Percentiles rank a stretch among this genome's conserved stretches.
Evolutionary conservation across 768 basidiomycete genomes (phyloP).

Genomic region (Megacollybia marginata): DNA sequence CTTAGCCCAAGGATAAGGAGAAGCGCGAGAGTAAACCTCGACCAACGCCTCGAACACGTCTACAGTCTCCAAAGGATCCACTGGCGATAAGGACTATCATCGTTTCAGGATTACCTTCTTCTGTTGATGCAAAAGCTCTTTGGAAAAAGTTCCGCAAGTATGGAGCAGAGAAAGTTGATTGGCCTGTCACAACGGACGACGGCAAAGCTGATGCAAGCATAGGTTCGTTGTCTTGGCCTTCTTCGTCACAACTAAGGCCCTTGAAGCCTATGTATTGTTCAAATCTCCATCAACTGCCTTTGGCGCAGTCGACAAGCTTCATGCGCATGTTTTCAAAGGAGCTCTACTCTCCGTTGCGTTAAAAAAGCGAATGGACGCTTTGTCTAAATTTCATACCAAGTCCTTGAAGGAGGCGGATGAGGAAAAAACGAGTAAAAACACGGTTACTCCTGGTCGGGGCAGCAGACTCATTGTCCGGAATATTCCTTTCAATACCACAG

Average conservation of each 20-base stretch:
- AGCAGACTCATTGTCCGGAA: conserved; percentile 89
- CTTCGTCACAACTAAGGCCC: neutral
- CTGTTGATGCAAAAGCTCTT: conserved; percentile 55
- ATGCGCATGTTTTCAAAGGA: conserved; percentile 92
- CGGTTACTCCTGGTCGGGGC: conserved; percentile 54
- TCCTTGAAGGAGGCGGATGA: conserved; percentile 8
- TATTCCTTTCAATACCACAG: conserved; percentile 75
- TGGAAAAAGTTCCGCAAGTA: conserved; percentile 89
- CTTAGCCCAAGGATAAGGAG: conserved; percentile 39
- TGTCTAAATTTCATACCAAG: conserved; percentile 39
- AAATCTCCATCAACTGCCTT: conserved; percentile 57
- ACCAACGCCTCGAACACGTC: conserved; percentile 25
- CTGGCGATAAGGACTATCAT: conserved; percentile 79
- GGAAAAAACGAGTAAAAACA: conserved; percentile 21
- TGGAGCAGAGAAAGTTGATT: conserved; percentile 72
- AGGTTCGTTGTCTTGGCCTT: conserved; percentile 7
- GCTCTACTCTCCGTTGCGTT: conserved; percentile 77
- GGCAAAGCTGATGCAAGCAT: conserved; percentile 47
- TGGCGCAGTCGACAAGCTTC: conserved; percentile 71
- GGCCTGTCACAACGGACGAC: conserved; percentile 46
- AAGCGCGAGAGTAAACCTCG: conserved; percentile 32
- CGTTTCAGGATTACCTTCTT: conserved; percentile 62
- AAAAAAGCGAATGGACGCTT: conserved; percentile 75
- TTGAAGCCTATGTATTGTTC: conserved; percentile 67
- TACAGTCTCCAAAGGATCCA: conserved; percentile 49